Conservation (phyloP, 2,329 filamentous ascomycete genomes). For the Xylaria sp. region DNA sequence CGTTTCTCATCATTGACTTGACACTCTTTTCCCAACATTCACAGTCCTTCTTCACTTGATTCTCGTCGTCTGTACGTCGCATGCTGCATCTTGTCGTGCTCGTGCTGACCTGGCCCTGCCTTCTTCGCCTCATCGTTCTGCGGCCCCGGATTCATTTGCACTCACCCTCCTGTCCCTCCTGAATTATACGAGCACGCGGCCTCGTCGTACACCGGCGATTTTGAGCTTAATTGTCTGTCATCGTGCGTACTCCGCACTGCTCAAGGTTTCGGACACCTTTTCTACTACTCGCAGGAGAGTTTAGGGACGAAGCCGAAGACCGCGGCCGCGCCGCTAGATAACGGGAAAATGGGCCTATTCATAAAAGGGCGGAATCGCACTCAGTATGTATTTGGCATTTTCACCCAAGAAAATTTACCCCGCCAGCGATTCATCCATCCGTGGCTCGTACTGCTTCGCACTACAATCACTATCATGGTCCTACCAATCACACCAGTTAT, state of each 20-base stretch:
- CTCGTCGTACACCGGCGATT: no score
- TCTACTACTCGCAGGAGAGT: no score
- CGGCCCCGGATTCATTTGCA: no score
- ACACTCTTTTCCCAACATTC: background rate
- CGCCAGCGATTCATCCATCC: background rate
- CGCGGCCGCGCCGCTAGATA: background rate
- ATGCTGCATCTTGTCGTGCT: background rate
- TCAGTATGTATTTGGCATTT: conserved; percentile 21
- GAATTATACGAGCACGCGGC: no score
- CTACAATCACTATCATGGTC: background rate
- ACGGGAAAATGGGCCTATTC: conserved; percentile 28
- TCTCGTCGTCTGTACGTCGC: background rate
- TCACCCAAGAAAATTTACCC: background rate
- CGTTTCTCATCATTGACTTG: background rate
- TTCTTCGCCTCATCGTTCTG: no score
- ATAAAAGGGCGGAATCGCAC: conserved; percentile 22
- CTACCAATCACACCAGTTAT: background rate
- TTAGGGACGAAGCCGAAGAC: no score
- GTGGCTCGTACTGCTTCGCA: background rate
- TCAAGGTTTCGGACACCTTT: no score
- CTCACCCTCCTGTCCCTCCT: no score
- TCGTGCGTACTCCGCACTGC: no score
- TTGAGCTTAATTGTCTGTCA: no score
- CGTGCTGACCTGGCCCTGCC: background rate
- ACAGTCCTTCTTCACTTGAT: background rate